A percentile compares a stretch with the other conserved stretches of the same genome.
Evolutionary conservation across 1,284 basidiomycete species (phyloP).

Genomic region (Veloporphyrellus conicus): DNA sequence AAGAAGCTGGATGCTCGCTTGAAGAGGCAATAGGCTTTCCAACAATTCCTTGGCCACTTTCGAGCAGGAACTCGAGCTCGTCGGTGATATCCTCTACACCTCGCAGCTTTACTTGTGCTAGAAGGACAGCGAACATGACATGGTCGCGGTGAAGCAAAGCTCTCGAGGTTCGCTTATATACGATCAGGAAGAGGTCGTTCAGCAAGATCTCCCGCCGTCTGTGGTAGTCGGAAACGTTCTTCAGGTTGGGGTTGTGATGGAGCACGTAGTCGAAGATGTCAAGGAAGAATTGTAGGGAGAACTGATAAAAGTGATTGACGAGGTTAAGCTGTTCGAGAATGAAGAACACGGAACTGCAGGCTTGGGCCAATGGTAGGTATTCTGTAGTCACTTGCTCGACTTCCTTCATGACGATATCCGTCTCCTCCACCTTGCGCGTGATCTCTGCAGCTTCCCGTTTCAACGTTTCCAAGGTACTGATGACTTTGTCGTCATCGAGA

Average conservation of each 20-base stretch:
- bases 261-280: constrained; percentile 97
- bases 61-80: constrained; percentile 87
- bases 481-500: constrained; percentile 98
- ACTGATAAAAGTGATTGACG: constrained; percentile 98
- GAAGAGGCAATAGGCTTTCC: constrained; percentile 37
- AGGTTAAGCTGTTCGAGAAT: constrained; percentile 91
- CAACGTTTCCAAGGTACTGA: constrained; percentile 92
- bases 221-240: constrained; percentile 70
- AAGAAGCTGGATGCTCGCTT: constrained; percentile 38
- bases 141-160: constrained; percentile 90
- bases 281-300: constrained; percentile 96
- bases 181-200: constrained; percentile 86
- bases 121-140: constrained; percentile 83
- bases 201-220: constrained; percentile 80
- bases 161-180: constrained; percentile 87
- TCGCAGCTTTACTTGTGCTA: constrained; percentile 87
- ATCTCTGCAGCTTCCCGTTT: constrained; percentile 98
- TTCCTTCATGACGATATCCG: constrained; percentile 92
- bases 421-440: constrained; percentile 95
- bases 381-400: constrained; percentile 94
- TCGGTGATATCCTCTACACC: constrained; percentile 74
- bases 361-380: constrained; percentile 92
- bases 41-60: constrained; percentile 72
- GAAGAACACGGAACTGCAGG: constrained; percentile 97
- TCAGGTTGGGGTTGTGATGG: constrained; percentile 86